Base-by-base conservation (phyloP, 2,329 filamentous ascomycete genomes). In the Cladosporium sp. region DNA sequence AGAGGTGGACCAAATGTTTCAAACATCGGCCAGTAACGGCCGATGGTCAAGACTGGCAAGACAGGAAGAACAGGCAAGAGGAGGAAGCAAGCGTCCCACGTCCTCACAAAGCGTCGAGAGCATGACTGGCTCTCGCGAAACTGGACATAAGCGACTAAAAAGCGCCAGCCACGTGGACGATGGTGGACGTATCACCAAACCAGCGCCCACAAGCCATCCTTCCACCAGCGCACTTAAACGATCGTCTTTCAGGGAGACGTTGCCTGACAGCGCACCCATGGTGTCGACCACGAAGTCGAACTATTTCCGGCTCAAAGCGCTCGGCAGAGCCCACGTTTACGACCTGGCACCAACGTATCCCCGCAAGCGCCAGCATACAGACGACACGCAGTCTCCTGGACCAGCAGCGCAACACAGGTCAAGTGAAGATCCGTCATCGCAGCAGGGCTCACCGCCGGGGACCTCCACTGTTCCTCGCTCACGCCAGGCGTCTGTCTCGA, bases 291-390 rank as follows among this genome's bases (percentile, higher is more conserved):
- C 76, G 0, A 68, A 72, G 28, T 73, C 74, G 0, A 74, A 74
- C 46, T 80, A 77, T 62, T 80, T 79, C 66, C 66, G 70, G 41
- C 66, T 79, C 31, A 74, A 75, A 49, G 75, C 76, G 1, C 64
- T 73, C 59, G 77, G 77, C 8, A 64, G 78, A 43, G 70, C 75
- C 53, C 66, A 68, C n/a, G 32, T 43, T 9, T 52, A 52, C 35
- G 43, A 45, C 8, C 43, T 52, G 9, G 49, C 49, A 5, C 49
- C 49, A 7, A 52, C 49, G 1, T 16, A 45, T 16, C 35, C 49
- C 11, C 31, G 43, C 11, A 52, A 52, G 43, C 43, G 49, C 16
- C 43, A 32, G 11, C 43, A 52, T 19, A 19, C 43, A 5, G 43
- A 52, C 7, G 37, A 42, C 9, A 19, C 49, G 28, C n/a, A 14